Base-by-base conservation (phyloP, 2,329 filamentous ascomycete genomes). In the Periglandula ipomoeae region DNA sequence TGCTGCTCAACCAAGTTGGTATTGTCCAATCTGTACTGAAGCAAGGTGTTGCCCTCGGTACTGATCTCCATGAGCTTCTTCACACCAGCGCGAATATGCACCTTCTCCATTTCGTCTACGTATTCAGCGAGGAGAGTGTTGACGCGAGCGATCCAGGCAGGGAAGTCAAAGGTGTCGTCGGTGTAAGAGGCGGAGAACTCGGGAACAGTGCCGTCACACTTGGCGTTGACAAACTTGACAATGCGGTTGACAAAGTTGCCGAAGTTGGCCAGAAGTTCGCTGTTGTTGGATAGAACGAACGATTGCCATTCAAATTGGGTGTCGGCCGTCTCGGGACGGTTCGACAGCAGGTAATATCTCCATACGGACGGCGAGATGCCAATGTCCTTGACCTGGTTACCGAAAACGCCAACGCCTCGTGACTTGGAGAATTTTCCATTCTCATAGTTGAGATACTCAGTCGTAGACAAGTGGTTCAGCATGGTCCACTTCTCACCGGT, bases 381-480 rank as follows among this genome's bases (percentile, higher is more conserved):
- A 8, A 89, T 95, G 48, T 94, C 84, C 67, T 86, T 85, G 42
- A 88, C 90, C 59, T 87, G 89, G 69, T 87, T 90, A 45, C 90
- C 90, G 61, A 96, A 96, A 1, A 96, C 90, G 59, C 90, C 90
- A 34, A 96, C 79, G 27, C 86, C 87, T 58, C 89, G 79, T 45
- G 87, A 93, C 69, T 96, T 96, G 63, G 85, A 90, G 71, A 96
- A 96, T 65, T 96, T 96, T 56, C 87, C 87, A 52, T 81, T 81
- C 65, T 93, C 87, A 61, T 93, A 93, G 70, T 91, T 90, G 55
- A 93, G 74, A 59, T 93, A 72, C 63, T 96, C 90, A 1, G 89
- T 93, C 1, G 89, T 90, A 8, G 87, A 93, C 45, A 96, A 77
- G 60, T 89, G 87, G 69, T 94, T 82, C 30, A 95, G 78, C 79